Percentiles rank a stretch among this genome's conserved stretches.
Conservation (phyloP, 805 yeast genomes). For the Teunomyces cretensis region DNA sequence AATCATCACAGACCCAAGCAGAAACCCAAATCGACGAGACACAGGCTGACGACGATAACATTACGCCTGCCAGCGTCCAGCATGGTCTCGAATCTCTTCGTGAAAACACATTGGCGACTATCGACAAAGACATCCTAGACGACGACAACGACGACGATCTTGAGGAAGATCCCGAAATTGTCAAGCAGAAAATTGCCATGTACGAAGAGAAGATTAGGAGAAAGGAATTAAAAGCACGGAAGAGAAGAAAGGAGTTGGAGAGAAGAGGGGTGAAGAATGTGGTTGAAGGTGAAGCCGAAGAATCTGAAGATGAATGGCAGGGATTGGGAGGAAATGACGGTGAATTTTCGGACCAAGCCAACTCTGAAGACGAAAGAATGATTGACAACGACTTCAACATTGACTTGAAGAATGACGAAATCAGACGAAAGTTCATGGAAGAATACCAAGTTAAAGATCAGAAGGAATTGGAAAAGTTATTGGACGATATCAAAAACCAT, state of each 20-base stretch:
- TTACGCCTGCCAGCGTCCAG: slow-evolving; percentile 15
- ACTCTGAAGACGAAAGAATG: slow-evolving; percentile 77
- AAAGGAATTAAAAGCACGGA: slow-evolving; percentile 32
- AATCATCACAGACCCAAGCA: background rate
- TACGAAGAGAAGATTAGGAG: slow-evolving; percentile 40
- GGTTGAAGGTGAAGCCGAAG: slow-evolving; percentile 81
- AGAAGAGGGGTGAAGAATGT: slow-evolving; percentile 57
- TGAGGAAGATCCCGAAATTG: slow-evolving; percentile 23
- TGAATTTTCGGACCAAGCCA: slow-evolving; percentile 54
- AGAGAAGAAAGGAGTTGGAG: slow-evolving; percentile 52
- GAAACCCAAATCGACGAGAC: slow-evolving; percentile 4
- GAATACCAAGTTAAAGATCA: slow-evolving; percentile 64
- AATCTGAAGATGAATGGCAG: slow-evolving; percentile 86
- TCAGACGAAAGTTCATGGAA: slow-evolving; percentile 56
- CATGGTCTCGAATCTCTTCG: slow-evolving; percentile 23
- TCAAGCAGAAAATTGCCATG: slow-evolving; percentile 30
- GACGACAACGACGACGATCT: slow-evolving; percentile 22
- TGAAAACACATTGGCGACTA: slow-evolving; percentile 10
- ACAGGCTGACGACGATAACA: slow-evolving; percentile 25
- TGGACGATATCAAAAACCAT: slow-evolving; percentile 72
- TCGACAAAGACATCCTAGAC: slow-evolving; percentile 7
- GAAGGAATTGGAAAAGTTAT: slow-evolving; percentile 61
- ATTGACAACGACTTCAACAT: slow-evolving; percentile 66
- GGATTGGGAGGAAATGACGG: slow-evolving; percentile 78
- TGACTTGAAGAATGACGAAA: slow-evolving; percentile 55